These are phyloP conservation scores for Stagonosporopsis chrysanthemi DNA, from an alignment of 2,329 filamentous ascomycete genomes.

Conservation along the genomic window DNA sequence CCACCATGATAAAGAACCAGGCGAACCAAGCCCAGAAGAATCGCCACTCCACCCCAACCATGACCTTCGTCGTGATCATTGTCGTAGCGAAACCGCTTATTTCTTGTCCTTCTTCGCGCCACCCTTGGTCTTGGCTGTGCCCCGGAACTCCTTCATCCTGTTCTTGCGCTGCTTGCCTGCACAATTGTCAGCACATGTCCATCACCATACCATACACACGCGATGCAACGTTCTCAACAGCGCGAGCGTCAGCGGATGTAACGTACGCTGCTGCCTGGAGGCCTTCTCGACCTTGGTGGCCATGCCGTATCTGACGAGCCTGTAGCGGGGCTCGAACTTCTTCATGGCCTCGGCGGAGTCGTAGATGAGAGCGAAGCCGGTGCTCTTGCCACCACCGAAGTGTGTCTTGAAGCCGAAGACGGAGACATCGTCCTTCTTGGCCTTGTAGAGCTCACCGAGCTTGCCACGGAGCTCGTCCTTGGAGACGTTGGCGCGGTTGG, in stretches of 20 bases:
- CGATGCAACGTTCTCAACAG: conserved; percentile 14
- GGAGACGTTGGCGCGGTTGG: conserved; percentile 96
- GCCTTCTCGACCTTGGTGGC: conserved; percentile 96
- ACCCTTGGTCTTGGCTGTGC: conserved; percentile 98
- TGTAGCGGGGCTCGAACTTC: conserved; percentile 99
- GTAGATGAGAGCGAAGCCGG: conserved; percentile 98
- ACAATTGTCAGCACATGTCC: conserved; percentile 40
- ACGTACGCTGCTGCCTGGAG: conserved; percentile 98
- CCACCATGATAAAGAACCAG: conserved; percentile 44
- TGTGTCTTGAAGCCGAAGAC: conserved; percentile 99
- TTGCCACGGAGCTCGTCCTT: conserved; percentile 98
- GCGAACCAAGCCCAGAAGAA: conserved; percentile 43
- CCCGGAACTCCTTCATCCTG: conserved; percentile 97
- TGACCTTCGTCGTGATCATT: conserved; percentile 41
- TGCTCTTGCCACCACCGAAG: conserved; percentile 99
- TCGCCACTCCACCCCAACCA: conserved; percentile 42
- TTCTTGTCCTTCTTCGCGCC: conserved; percentile 89
- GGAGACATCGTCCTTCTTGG: conserved; percentile 94
- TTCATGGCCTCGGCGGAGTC: conserved; percentile 98
- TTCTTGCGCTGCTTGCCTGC: conserved; percentile 99
- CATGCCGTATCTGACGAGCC: conserved; percentile 90
- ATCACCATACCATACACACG: conserved; percentile 15
- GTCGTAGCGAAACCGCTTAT: conserved; percentile 46
- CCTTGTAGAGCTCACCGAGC: conserved; percentile 96
- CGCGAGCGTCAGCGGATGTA: conserved; percentile 14